Evolutionary conservation across 495 filamentous ascomycete species (phyloP).

Genomic region (Podospora pseudopauciseta): DNA sequence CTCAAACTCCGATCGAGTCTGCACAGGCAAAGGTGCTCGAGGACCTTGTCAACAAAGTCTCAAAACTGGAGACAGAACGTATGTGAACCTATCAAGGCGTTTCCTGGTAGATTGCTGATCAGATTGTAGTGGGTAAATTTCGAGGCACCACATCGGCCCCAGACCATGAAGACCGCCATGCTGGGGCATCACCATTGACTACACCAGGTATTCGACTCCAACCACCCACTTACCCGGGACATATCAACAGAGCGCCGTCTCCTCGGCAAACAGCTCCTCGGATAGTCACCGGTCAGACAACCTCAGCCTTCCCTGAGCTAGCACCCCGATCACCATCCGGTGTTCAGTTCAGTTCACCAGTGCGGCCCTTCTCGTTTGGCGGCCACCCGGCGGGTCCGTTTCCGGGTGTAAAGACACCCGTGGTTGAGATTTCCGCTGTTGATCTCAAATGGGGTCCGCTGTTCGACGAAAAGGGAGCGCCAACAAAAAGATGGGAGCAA

Average conservation of each 20-base stretch:
- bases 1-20: constrained; percentile 1
- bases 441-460: constrained; percentile 69
- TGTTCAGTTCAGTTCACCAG: constrained; percentile 7
- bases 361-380: neutral
- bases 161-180: neutral
- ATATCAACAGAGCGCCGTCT: constrained; percentile 2
- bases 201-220: neutral
- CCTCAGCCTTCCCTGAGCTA: neutral
- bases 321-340: constrained; percentile 5
- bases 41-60: neutral
- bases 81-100: neutral
- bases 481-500: constrained; percentile 64
- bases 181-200: neutral
- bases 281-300: neutral
- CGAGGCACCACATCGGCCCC: neutral
- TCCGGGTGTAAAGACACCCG: neutral
- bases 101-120: neutral
- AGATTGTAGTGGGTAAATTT: neutral
- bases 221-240: neutral
- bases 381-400: neutral
- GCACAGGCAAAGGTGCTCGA: neutral
- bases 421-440: constrained; percentile 26
- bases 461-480: constrained; percentile 64
- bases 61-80: neutral
- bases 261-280: neutral